Conservation (phyloP, 345 rosid genomes). For the Eucalyptus cloeziana region DNA sequence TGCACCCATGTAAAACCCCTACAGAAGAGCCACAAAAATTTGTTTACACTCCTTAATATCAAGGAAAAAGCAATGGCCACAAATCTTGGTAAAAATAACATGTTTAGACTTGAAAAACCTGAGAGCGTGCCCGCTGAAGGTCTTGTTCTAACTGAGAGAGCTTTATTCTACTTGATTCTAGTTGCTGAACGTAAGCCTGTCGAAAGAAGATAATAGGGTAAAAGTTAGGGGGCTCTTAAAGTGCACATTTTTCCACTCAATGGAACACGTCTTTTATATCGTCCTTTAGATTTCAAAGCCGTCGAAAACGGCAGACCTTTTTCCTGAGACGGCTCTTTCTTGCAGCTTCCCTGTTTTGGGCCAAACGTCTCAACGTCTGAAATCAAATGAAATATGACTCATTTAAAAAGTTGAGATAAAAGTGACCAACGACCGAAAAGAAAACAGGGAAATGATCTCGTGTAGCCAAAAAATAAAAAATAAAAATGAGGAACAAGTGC, state of each 20-base stretch:
- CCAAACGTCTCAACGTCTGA: constrained; percentile 94
- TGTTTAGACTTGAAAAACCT: constrained; percentile 29
- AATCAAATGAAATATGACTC: neutral
- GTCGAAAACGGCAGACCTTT: constrained; percentile 31
- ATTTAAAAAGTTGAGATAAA: neutral
- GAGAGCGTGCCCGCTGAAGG: constrained; percentile 89
- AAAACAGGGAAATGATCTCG: neutral
- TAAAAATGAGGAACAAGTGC: neutral
- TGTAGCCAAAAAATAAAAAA: neutral
- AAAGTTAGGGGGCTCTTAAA: neutral
- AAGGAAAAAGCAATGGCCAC: neutral
- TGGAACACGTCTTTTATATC: neutral
- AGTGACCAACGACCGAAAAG: neutral
- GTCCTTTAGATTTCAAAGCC: neutral
- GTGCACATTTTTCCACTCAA: neutral
- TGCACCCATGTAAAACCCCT: constrained; percentile 88
- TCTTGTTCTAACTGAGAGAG: constrained; percentile 90
- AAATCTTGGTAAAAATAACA: neutral
- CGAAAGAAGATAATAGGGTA: neutral
- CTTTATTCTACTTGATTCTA: constrained; percentile 87
- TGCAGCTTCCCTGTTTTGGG: constrained; percentile 99
- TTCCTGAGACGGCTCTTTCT: constrained; percentile 94
- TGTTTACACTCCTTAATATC: neutral
- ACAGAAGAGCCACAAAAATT: neutral
- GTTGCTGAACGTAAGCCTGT: constrained; percentile 97